A percentile compares a stretch with the other conserved stretches of the same genome.
These are phyloP conservation scores for Inga oerstediana DNA, from an alignment of 306 rosid species.

Conservation along the genomic window DNA sequence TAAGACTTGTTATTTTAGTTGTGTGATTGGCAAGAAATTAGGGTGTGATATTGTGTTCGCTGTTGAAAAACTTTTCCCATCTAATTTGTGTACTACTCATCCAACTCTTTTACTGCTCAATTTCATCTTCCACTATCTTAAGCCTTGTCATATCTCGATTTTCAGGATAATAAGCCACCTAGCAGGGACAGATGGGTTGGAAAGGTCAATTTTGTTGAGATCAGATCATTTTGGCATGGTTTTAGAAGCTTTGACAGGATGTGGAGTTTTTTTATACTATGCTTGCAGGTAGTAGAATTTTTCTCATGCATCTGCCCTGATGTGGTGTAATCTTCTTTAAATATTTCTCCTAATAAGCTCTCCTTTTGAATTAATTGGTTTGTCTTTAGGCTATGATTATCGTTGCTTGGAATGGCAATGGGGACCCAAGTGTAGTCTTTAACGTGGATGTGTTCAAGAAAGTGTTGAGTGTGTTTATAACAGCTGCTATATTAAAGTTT, in stretches of 20 bases:
- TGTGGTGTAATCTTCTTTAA: not conserved
- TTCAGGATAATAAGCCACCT: slow-evolving; percentile 69
- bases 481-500: slow-evolving; percentile 91
- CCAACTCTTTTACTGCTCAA: not conserved
- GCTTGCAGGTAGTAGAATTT: slow-evolving; percentile 77
- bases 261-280: slow-evolving; percentile 93
- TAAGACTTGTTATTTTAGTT: not conserved
- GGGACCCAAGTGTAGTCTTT: slow-evolving; percentile 73
- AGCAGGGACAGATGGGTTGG: slow-evolving; percentile 85
- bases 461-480: slow-evolving; percentile 84
- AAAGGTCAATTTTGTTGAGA: slow-evolving; percentile 94
- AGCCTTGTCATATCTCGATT: slow-evolving; percentile 24
- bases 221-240: slow-evolving; percentile 92
- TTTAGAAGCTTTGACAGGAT: slow-evolving; percentile 98
- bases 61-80: not conserved
- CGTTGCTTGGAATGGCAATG: slow-evolving; percentile 92
- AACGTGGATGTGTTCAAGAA: slow-evolving; percentile 76
- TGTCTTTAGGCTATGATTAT: slow-evolving; percentile 84
- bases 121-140: slow-evolving; percentile 21
- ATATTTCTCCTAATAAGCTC: slow-evolving; percentile 13
- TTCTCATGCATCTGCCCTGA: not conserved
- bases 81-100: not conserved
- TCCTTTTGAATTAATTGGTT: slow-evolving; percentile 36
- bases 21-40: slow-evolving; percentile 9
- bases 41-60: not conserved